Evolutionary conservation across 2,329 filamentous ascomycete species (phyloP).

Genomic region (Cryphonectria japonica): DNA sequence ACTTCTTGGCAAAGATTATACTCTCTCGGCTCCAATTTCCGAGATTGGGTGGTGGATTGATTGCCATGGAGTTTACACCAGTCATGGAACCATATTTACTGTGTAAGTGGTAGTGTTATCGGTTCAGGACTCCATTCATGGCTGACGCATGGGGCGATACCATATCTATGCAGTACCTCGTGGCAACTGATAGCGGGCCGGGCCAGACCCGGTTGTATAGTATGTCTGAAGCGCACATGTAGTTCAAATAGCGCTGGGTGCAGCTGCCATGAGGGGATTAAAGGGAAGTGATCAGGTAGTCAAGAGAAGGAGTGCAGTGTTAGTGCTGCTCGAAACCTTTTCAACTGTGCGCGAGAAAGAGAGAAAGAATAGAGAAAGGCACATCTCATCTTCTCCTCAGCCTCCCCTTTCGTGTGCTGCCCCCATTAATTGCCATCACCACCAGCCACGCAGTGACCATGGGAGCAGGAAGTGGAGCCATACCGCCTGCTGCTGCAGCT

Average conservation of each 20-base stretch:
- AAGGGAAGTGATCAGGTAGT: background rate
- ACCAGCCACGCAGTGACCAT: conserved; percentile 7
- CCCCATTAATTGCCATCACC: background rate
- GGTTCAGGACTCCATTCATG: conserved; percentile 15
- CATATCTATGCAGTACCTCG: background rate
- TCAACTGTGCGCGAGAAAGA: background rate
- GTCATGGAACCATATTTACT: background rate
- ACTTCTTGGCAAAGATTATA: background rate
- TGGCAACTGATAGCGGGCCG: conserved; percentile 9
- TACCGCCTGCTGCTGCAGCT: background rate
- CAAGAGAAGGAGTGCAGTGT: background rate
- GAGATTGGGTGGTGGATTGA: background rate
- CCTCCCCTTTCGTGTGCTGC: background rate
- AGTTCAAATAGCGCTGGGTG: conserved; percentile 5
- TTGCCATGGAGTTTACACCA: background rate
- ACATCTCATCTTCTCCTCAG: background rate
- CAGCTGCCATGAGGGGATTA: background rate
- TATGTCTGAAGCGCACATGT: background rate
- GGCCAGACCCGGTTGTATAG: background rate
- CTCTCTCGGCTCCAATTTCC: background rate
- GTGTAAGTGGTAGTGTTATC: conserved; percentile 4
- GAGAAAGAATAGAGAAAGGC: background rate
- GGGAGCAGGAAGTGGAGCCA: conserved; percentile 4
- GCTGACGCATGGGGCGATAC: background rate
- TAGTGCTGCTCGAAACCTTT: background rate